A percentile compares a stretch with the other conserved stretches of the same genome.
Conservation (phyloP, 2,329 filamentous ascomycete genomes). For the Alternaria conjuncta region DNA sequence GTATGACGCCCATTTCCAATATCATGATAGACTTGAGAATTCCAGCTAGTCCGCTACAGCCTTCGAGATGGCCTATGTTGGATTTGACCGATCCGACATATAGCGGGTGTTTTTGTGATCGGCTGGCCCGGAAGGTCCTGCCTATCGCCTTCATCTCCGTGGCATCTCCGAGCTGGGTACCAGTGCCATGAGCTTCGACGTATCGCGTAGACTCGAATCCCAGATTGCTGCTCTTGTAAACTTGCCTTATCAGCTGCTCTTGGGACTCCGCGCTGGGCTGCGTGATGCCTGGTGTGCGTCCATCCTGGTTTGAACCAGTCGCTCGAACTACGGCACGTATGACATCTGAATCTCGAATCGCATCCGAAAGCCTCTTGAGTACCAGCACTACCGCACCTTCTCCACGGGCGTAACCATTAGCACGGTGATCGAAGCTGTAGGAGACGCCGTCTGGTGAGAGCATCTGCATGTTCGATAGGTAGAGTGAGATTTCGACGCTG, state of each 20-base stretch:
- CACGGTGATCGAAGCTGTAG: not conserved
- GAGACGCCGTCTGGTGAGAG: not conserved
- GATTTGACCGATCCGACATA: slow-evolving; percentile 20
- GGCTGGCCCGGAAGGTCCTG: not conserved
- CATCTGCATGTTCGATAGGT: not conserved
- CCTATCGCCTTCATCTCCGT: slow-evolving; percentile 20
- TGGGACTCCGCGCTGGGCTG: not conserved
- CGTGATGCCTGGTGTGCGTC: slow-evolving; percentile 15
- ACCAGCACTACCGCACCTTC: slow-evolving; percentile 34
- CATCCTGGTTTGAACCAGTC: slow-evolving; percentile 24
- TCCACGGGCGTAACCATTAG: slow-evolving; percentile 31
- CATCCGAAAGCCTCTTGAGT: slow-evolving; percentile 29
- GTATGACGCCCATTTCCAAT: slow-evolving; percentile 45
- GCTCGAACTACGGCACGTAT: slow-evolving; percentile 33
- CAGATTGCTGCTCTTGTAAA: slow-evolving; percentile 15
- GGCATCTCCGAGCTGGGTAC: slow-evolving; percentile 55
- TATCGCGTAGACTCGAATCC: slow-evolving; percentile 31
- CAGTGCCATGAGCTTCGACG: slow-evolving; percentile 49
- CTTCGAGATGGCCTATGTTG: slow-evolving; percentile 49
- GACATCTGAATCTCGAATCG: slow-evolving; percentile 29
- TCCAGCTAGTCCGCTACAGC: slow-evolving; percentile 43
- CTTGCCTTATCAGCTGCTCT: not conserved
- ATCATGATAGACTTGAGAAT: slow-evolving; percentile 49
- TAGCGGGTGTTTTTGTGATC: slow-evolving; percentile 53
- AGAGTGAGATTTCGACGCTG: not conserved